phyloP scores from a whole-genome alignment of 371 early-diverging fungal genomes.

The Mucor piriformis region DNA sequence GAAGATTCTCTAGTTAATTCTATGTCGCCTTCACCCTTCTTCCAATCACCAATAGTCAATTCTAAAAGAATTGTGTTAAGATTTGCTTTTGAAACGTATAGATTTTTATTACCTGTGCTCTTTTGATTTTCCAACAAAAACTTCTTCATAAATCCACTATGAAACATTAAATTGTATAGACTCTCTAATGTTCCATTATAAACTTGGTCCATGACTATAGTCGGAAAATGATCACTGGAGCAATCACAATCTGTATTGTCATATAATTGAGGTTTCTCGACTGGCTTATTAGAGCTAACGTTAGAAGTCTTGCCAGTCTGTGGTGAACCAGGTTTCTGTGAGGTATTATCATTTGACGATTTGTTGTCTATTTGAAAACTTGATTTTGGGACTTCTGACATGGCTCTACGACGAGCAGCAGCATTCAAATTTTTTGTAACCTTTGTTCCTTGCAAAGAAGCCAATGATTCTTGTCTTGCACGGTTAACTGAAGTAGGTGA shows the following conservation, averaged over 20 bases:
- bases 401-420: slow-evolving; percentile 7
- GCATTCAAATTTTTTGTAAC: not conserved
- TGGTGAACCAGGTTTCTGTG: not conserved
- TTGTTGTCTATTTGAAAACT: not conserved
- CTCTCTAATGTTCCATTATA: slow-evolving; percentile 50
- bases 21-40: slow-evolving; percentile 21
- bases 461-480: slow-evolving; percentile 5
- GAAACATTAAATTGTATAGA: slow-evolving; percentile 50
- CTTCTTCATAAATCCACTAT: slow-evolving; percentile 36
- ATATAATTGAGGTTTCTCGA: slow-evolving; percentile 3
- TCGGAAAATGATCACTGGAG: slow-evolving; percentile 48
- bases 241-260: slow-evolving; percentile 47
- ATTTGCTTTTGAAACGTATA: too few species aligned
- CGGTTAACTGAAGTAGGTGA: not conserved
- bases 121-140: slow-evolving; percentile 46
- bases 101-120: slow-evolving; percentile 35
- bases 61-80: too few species aligned
- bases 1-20: slow-evolving; percentile 27
- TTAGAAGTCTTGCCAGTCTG: not conserved
- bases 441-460: slow-evolving; percentile 7
- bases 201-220: slow-evolving; percentile 46
- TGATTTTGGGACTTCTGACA: slow-evolving; percentile 31
- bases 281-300: not conserved
- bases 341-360: not conserved
- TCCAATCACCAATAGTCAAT: slow-evolving; percentile 38